Base-by-base conservation (phyloP, 1,284 basidiomycete genomes). In the Tremellales sp. region DNA sequence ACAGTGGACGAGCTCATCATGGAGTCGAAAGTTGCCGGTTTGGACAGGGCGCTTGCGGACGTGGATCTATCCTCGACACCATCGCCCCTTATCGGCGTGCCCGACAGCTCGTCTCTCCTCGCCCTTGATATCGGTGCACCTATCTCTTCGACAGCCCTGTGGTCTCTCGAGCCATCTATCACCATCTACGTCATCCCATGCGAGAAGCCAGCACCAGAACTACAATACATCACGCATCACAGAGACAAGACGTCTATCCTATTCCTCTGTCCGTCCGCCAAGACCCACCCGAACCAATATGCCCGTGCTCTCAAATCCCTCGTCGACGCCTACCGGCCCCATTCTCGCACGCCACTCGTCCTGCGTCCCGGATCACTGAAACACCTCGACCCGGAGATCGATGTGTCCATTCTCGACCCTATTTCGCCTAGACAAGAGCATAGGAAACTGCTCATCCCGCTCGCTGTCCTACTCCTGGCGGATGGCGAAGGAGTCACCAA, bases 111-210 rank as follows among this genome's bases (percentile, higher is more conserved):
- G 1, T 56, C 58, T 0, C 45, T 34, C 4, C 35, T 70, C 22
- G 55, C 48, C 2, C 38, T 66, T 14, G 56, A 58, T 40, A 50
- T 70, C 10, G 68, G 68, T n/a, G 8, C 38, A 1, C 51, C 58
- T 2, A 43, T 51, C 19, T 29, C 38, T 0, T 10, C 45, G 19
- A 34, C 36, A 13, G 9, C 33, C 21, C 12, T 37, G 31, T 44
- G 34, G 34, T 10, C 26, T 5, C 43, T 26, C 18, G 12, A 12
- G 2, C 0, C 19, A 16, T 36, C 24, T 25, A n/a, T 51, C 7
- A 53, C 43, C 1, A 38, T 66, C 10, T 47, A 52, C 3, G 47
- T 65, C 1, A 44, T 62, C 10, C 52, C 59, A n/a, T 38, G 63
- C 3, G 53, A 60, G 18, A 65, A 63, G 47, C 50, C 24, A 27